phyloP scores from a whole-genome alignment of 805 yeast genomes.

The Kodamaea kaohsiungensis region DNA sequence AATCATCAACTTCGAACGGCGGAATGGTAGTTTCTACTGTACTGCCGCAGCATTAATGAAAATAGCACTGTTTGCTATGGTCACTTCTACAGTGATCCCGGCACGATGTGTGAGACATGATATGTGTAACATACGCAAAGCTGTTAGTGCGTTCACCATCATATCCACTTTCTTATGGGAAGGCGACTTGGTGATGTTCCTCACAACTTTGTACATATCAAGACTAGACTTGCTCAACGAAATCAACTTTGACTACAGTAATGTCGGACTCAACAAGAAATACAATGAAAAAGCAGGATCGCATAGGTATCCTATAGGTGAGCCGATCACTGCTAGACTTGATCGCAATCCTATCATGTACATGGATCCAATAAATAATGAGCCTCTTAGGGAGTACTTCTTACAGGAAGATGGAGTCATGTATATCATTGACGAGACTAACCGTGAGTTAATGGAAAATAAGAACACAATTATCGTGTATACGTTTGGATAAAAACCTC shows the following conservation, averaged over 20 bases:
- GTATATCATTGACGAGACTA: constrained; percentile 23
- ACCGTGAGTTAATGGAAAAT: constrained; percentile 13
- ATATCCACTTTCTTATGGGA: constrained; percentile 42
- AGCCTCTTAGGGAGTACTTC: constrained; percentile 27
- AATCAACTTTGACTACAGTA: constrained; percentile 32
- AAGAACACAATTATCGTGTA: constrained; percentile 32
- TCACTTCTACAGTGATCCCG: constrained; percentile 28
- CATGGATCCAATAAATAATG: constrained; percentile 13
- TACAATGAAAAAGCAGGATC: constrained; percentile 4
- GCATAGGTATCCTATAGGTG: too few relatives aligned
- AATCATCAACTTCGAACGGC: constrained; percentile 38
- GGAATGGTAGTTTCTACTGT: constrained; percentile 44
- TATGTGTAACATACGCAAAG: constrained; percentile 34
- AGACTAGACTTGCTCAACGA: constrained; percentile 34
- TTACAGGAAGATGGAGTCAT: constrained; percentile 34
- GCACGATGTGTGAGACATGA: constrained; percentile 19
- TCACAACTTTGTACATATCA: constrained; percentile 41
- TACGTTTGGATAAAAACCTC: constrained; percentile 14
- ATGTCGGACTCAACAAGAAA: constrained; percentile 11
- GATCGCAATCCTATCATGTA: neutral
- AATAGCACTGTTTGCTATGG: constrained; percentile 35
- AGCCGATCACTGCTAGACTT: neutral
- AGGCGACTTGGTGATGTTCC: constrained; percentile 35
- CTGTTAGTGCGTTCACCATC: constrained; percentile 38
- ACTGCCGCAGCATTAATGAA: constrained; percentile 34